phyloP scores from a whole-genome alignment of 164 flowering plant species.

The Piper longum region DNA sequence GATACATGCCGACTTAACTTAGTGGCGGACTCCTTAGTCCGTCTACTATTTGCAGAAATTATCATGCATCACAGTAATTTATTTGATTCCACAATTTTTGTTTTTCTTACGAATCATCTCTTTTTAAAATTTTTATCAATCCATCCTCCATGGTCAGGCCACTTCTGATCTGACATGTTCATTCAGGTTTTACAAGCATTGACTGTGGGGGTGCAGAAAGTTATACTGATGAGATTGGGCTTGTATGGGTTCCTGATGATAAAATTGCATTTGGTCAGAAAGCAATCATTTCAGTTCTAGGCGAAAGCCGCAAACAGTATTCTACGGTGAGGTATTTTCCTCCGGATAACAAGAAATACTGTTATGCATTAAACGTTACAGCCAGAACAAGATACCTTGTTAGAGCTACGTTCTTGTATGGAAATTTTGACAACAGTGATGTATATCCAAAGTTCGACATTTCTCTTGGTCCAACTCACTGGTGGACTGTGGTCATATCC shows the following conservation, averaged over 20 bases:
- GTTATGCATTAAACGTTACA: slow-evolving; percentile 59
- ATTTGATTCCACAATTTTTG: too few species aligned
- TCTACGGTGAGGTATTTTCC: slow-evolving; percentile 69
- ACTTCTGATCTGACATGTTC: slow-evolving; percentile 1
- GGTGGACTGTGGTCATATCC: slow-evolving; percentile 88
- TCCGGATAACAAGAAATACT: slow-evolving; percentile 70
- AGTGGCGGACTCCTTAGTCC: too few species aligned
- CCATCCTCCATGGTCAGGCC: too few species aligned
- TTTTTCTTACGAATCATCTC: too few species aligned
- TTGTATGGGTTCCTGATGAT: slow-evolving; percentile 63
- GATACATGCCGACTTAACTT: too few species aligned
- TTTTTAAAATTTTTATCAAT: too few species aligned
- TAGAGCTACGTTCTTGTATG: slow-evolving; percentile 87
- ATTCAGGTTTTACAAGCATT: slow-evolving; percentile 82
- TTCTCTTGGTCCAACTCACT: slow-evolving; percentile 78
- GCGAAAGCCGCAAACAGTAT: slow-evolving; percentile 69
- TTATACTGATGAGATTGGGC: slow-evolving; percentile 74
- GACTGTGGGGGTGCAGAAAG: slow-evolving; percentile 71
- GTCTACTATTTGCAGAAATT: too few species aligned
- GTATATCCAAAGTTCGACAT: slow-evolving; percentile 92
- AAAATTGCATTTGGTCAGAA: slow-evolving; percentile 38
- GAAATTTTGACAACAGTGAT: slow-evolving; percentile 79
- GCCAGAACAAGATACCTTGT: slow-evolving; percentile 75
- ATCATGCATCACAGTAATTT: too few species aligned
- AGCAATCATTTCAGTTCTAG: slow-evolving; percentile 42